Conservation (phyloP, 2,329 filamentous ascomycete species). For the Ophiostoma tasmaniense region DNA sequence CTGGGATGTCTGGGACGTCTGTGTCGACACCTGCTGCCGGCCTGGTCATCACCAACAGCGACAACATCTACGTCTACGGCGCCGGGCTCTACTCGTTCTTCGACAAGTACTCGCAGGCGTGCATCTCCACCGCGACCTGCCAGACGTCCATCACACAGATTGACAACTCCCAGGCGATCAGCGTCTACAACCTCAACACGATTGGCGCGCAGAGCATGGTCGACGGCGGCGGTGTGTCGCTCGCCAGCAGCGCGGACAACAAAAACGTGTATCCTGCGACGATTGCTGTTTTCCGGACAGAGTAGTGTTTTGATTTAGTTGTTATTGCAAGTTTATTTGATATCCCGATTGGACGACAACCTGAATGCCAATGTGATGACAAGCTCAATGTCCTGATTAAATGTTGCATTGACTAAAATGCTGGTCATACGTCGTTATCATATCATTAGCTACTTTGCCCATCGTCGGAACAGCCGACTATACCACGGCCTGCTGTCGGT, state of each 20-base stretch:
- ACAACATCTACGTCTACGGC: slow-evolving; percentile 47
- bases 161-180: slow-evolving; percentile 27
- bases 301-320: not conserved
- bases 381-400: too few relatives aligned
- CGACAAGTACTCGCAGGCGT: slow-evolving; percentile 49
- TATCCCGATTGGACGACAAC: too few relatives aligned
- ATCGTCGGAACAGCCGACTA: not conserved
- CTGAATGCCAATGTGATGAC: too few relatives aligned
- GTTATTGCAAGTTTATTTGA: not conserved
- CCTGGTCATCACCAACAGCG: too few relatives aligned
- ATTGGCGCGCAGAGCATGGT: slow-evolving; percentile 36
- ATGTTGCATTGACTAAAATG: too few relatives aligned
- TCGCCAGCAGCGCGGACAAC: slow-evolving; percentile 33
- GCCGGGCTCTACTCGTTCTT: slow-evolving; percentile 63
- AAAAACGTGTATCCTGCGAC: slow-evolving; percentile 33
- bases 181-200: slow-evolving; percentile 39
- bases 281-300: slow-evolving; percentile 27
- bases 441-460: not conserved
- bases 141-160: slow-evolving; percentile 36
- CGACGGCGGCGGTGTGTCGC: slow-evolving; percentile 27
- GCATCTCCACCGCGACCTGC: slow-evolving; percentile 38
- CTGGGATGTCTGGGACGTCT: too few relatives aligned
- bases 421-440: too few relatives aligned
- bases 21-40: too few relatives aligned
- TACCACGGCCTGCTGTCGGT: not conserved